Percentiles rank a stretch among this genome's conserved stretches.
These are phyloP conservation scores for Dendrostoma leiphaemia DNA, from an alignment of 2,329 filamentous ascomycete species.

Conservation along the genomic window DNA sequence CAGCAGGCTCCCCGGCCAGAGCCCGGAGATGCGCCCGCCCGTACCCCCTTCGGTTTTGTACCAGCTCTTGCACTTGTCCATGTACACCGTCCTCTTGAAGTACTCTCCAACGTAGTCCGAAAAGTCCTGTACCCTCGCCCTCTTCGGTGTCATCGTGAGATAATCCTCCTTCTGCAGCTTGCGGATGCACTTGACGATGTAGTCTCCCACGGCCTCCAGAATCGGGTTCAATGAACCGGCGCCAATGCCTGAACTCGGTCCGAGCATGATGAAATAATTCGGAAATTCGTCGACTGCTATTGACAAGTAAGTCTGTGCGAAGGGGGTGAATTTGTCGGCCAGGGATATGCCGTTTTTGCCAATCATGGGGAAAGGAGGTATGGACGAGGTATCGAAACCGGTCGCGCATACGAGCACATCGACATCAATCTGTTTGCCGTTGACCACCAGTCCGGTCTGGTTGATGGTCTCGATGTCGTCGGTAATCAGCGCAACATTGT, in stretches of 20 bases:
- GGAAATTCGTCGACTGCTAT: constrained; percentile 15
- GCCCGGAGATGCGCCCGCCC: constrained; percentile 24
- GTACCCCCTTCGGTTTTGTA: constrained; percentile 27
- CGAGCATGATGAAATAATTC: constrained; percentile 20
- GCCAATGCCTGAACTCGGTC: constrained; percentile 22
- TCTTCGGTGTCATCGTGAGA: constrained; percentile 23
- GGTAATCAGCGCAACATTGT: constrained; percentile 36
- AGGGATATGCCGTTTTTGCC: constrained; percentile 21
- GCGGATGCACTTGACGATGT: constrained; percentile 31
- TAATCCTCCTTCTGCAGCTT: constrained; percentile 27
- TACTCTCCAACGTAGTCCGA: constrained; percentile 29
- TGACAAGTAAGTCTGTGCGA: constrained; percentile 17
- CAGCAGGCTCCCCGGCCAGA: constrained; percentile 26
- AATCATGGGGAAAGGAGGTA: constrained; percentile 23
- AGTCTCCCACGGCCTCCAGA: constrained; percentile 25
- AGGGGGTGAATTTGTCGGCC: constrained; percentile 20
- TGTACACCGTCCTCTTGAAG: constrained; percentile 26
- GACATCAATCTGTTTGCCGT: constrained; percentile 20
- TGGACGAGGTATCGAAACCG: constrained; percentile 27
- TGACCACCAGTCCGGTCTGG: constrained; percentile 13
- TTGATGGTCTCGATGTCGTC: constrained; percentile 26
- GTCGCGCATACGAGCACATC: constrained; percentile 35
- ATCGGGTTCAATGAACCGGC: constrained; percentile 26
- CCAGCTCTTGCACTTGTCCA: constrained; percentile 25
- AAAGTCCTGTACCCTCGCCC: constrained; percentile 28